A percentile compares a stretch with the other conserved stretches of the same genome.
phyloP scores from a whole-genome alignment of 768 basidiomycete genomes.

The Mycena vulgaris region DNA sequence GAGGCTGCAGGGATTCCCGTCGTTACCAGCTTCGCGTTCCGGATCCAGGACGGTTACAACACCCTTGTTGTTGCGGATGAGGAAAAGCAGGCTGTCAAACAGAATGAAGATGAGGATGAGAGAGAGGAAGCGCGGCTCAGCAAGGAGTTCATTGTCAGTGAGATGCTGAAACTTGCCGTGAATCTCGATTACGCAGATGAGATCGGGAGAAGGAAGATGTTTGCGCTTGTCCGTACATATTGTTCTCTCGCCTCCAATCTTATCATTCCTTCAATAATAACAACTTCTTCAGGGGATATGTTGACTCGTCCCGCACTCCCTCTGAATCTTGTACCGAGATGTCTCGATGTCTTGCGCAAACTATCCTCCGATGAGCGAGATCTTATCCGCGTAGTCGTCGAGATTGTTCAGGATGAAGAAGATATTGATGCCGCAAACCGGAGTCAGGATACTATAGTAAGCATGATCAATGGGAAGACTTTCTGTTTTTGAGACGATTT shows the following conservation, averaged over 20 bases:
- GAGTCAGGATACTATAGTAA: constrained; percentile 36
- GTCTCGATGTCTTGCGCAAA: constrained; percentile 86
- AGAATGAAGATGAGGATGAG: constrained; percentile 50
- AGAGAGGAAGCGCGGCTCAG: constrained; percentile 66
- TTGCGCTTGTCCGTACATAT: constrained; percentile 83
- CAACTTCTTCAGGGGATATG: constrained; percentile 76
- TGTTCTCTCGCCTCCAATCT: constrained; percentile 1
- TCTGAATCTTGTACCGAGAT: constrained; percentile 75
- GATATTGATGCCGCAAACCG: constrained; percentile 54
- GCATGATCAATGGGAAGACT: constrained; percentile 5
- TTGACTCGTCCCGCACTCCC: constrained; percentile 81
- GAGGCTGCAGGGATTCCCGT: constrained; percentile 85
- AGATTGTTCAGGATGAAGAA: constrained; percentile 81
- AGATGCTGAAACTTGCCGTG: constrained; percentile 85
- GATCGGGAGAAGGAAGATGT: constrained; percentile 91
- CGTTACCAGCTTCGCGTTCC: constrained; percentile 85
- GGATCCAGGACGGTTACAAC: constrained; percentile 82
- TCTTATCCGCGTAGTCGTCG: constrained; percentile 90
- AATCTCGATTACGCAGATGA: constrained; percentile 94
- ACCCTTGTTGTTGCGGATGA: constrained; percentile 47
- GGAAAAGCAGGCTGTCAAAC: constrained; percentile 7
- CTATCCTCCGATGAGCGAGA: constrained; percentile 85
- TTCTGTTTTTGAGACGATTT: not conserved
- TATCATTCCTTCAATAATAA: constrained; percentile 10
- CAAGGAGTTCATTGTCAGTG: constrained; percentile 80